phyloP scores from a whole-genome alignment of 176 grass and related monocot species.

The Aegilops umbellulata region DNA sequence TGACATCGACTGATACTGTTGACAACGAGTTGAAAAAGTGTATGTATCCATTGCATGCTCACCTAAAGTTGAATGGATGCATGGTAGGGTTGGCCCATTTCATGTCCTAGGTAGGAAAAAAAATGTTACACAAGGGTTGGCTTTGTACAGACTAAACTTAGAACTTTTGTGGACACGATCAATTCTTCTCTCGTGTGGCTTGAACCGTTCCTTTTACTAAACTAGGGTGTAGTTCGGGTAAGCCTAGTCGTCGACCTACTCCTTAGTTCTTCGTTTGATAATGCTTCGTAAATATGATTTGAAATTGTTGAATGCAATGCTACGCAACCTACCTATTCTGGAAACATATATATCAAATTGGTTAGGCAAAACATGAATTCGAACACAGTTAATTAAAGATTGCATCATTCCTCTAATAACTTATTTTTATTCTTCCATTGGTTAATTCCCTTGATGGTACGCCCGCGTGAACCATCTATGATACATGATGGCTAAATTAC shows the following conservation, averaged over 20 bases:
- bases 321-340: neutral
- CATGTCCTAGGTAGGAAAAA: constrained; percentile 34
- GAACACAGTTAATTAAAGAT: neutral
- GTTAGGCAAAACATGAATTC: neutral
- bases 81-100: neutral
- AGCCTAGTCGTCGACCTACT: neutral
- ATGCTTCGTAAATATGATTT: neutral
- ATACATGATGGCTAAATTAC: neutral
- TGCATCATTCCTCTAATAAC: neutral
- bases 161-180: neutral
- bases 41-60: neutral
- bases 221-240: neutral
- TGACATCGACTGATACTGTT: constrained; percentile 6
- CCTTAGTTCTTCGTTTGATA: neutral
- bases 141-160: constrained; percentile 20
- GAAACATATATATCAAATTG: neutral
- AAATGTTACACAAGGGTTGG: constrained; percentile 2
- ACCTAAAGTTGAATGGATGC: neutral
- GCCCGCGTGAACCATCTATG: neutral
- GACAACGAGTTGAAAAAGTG: constrained; percentile 20
- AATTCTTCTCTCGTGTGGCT: constrained; percentile 11
- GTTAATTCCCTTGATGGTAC: neutral
- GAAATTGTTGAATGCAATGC: neutral
- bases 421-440: neutral
- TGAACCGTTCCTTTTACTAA: neutral